Conservation (phyloP, 2,329 filamentous ascomycete species). For the Ophiocordyceps unilateralis region DNA sequence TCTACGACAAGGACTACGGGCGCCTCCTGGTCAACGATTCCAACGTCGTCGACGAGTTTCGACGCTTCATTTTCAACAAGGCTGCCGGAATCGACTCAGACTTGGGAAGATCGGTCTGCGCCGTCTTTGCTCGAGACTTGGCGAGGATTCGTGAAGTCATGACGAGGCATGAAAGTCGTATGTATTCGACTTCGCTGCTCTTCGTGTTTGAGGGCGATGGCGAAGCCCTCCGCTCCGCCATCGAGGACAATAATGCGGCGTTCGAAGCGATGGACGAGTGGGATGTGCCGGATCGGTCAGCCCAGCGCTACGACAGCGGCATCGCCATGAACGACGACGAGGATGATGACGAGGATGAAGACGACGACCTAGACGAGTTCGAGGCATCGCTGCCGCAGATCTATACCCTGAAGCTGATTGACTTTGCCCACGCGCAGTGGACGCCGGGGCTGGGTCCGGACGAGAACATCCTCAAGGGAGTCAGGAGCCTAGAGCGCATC, state of each 20-base stretch:
- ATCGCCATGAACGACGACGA: constrained; percentile 31
- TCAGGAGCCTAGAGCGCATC: constrained; percentile 54
- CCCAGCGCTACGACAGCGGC: constrained; percentile 36
- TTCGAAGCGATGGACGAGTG: constrained; percentile 30
- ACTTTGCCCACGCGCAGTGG: constrained; percentile 88
- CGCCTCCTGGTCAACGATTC: constrained; percentile 31
- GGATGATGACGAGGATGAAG: constrained; percentile 28
- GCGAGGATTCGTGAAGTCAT: constrained; percentile 33
- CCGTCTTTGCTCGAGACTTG: constrained; percentile 35
- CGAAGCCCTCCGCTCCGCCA: constrained; percentile 29
- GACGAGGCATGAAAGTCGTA: constrained; percentile 39
- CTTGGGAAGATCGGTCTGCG: constrained; percentile 35
- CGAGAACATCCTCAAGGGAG: constrained; percentile 62
- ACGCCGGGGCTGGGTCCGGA: constrained; percentile 69
- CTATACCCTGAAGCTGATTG: constrained; percentile 73
- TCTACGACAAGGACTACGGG: constrained; percentile 48
- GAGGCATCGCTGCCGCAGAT: constrained; percentile 42
- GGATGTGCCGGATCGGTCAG: constrained; percentile 12
- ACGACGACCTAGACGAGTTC: constrained; percentile 31
- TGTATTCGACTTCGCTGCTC: constrained; percentile 45
- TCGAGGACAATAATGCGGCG: constrained; percentile 34
- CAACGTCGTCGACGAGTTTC: constrained; percentile 37
- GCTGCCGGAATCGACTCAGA: constrained; percentile 40
- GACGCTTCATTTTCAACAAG: constrained; percentile 40
- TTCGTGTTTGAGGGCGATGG: constrained; percentile 51